phyloP scores from a whole-genome alignment of 352 stramenopile genomes.

The Phytophthora pseudosyringae region DNA sequence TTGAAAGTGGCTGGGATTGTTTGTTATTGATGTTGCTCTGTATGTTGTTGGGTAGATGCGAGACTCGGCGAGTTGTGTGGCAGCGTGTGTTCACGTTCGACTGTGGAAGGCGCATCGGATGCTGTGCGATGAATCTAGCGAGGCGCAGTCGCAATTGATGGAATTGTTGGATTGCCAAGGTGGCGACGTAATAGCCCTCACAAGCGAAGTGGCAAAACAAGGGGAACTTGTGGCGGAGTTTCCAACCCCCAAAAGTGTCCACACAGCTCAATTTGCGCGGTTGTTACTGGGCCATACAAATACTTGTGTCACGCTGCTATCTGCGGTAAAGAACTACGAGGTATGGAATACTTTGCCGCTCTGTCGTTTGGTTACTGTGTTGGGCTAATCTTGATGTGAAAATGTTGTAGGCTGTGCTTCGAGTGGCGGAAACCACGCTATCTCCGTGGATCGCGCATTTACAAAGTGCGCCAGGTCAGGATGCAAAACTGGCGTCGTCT shows the following conservation, averaged over 20 bases:
- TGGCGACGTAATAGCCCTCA: not conserved
- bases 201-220: conserved; percentile 9
- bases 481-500: conserved; percentile 62
- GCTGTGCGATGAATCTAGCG: conserved; percentile 24
- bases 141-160: conserved; percentile 19
- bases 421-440: conserved; percentile 32
- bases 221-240: conserved; percentile 41
- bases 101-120: conserved; percentile 52
- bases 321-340: conserved; percentile 37
- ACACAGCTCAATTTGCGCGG: conserved; percentile 54
- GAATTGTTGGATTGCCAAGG: conserved; percentile 1
- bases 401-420: conserved; percentile 34
- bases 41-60: conserved; percentile 26
- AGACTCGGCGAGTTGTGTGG: conserved; percentile 39
- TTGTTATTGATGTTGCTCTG: not conserved
- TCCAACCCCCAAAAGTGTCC: conserved; percentile 41
- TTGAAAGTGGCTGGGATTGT: not conserved
- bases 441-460: conserved; percentile 68
- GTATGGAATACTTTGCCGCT: conserved; percentile 21
- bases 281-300: conserved; percentile 58
- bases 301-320: conserved; percentile 46
- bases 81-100: conserved; percentile 57
- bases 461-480: conserved; percentile 36
- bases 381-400: conserved; percentile 3
- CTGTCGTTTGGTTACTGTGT: not conserved